Percentiles rank a stretch among this genome's conserved stretches.
These are phyloP conservation scores for Corynascus novoguineensis DNA, from an alignment of 495 filamentous ascomycete genomes.

Conservation along the genomic window DNA sequence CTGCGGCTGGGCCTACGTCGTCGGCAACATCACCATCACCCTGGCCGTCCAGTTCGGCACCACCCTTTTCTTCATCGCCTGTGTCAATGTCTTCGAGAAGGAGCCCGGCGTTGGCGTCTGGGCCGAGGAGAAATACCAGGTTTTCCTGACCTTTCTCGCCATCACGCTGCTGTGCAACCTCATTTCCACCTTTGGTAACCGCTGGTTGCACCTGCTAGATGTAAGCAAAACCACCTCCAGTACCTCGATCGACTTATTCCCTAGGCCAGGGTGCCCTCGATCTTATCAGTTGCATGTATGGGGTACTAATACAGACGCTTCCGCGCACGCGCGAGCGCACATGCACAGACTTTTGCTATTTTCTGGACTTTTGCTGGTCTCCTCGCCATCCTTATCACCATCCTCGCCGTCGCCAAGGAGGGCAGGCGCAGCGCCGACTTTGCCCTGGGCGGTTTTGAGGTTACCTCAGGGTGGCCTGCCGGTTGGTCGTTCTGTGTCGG, in stretches of 20 bases:
- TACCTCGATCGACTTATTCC: too few species aligned
- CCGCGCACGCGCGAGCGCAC: too few species aligned
- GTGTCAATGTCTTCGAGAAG: constrained; percentile 49
- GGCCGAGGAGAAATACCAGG: constrained; percentile 48
- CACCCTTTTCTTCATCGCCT: constrained; percentile 47
- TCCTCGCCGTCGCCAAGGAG: constrained; percentile 42
- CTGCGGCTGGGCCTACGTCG: constrained; percentile 61
- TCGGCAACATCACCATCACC: constrained; percentile 67
- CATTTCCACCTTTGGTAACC: constrained; percentile 54
- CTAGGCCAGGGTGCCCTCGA: too few species aligned
- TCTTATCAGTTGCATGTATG: not conserved
- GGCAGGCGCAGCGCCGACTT: constrained; percentile 38
- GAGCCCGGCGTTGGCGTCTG: constrained; percentile 35
- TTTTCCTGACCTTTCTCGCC: constrained; percentile 55
- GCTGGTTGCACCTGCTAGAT: constrained; percentile 52
- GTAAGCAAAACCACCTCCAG: constrained; percentile 25
- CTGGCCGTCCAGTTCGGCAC: constrained; percentile 65
- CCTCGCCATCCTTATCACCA: constrained; percentile 39
- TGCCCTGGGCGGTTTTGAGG: constrained; percentile 43
- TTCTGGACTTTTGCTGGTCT: constrained; percentile 48
- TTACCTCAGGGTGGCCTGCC: constrained; percentile 43
- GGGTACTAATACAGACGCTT: not conserved
- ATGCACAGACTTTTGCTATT: constrained; percentile 48
- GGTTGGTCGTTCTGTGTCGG: constrained; percentile 48
- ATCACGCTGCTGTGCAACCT: constrained; percentile 50